Conservation (phyloP, 2,329 filamentous ascomycete genomes). For the Tolypocladium sp. region DNA sequence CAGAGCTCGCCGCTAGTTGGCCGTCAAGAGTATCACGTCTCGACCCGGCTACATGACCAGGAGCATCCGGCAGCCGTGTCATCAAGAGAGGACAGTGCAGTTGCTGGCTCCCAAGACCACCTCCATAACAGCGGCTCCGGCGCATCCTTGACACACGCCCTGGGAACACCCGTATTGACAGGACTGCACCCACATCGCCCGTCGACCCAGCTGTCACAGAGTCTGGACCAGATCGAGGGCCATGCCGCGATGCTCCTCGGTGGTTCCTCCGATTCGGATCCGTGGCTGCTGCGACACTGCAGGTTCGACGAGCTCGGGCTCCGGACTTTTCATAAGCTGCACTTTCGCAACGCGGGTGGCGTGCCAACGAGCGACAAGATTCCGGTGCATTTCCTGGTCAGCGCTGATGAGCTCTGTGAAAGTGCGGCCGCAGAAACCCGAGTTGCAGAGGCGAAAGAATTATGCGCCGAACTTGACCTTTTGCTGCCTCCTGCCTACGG, state of each 20-base stretch:
- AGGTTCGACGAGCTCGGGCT: slow-evolving; percentile 25
- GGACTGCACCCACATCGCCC: not conserved
- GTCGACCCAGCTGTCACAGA: slow-evolving; percentile 8
- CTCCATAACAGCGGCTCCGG: not conserved
- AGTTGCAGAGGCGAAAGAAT: too few species aligned
- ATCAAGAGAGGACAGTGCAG: too few species aligned
- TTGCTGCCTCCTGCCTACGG: too few species aligned
- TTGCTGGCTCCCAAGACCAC: not conserved
- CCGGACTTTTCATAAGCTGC: slow-evolving; percentile 22
- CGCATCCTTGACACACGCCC: not conserved
- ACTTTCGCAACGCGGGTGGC: slow-evolving; percentile 26
- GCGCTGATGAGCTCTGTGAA: slow-evolving; percentile 2
- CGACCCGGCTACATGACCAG: not conserved
- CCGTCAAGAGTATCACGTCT: not conserved
- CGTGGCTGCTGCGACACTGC: slow-evolving; percentile 23
- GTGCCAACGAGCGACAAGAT: slow-evolving; percentile 22
- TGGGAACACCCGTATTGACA: not conserved
- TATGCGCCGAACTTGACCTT: too few species aligned
- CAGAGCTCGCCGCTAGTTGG: not conserved
- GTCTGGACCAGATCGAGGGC: slow-evolving; percentile 18
- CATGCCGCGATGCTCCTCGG: slow-evolving; percentile 20
- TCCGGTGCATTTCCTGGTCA: slow-evolving; percentile 17
- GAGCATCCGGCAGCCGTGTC: not conserved
- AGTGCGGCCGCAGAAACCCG: not conserved
- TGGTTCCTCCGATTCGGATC: slow-evolving; percentile 22